These are phyloP conservation scores for Fusarium oligoseptatum DNA, from an alignment of 2,329 filamentous ascomycete genomes.

Conservation along the genomic window DNA sequence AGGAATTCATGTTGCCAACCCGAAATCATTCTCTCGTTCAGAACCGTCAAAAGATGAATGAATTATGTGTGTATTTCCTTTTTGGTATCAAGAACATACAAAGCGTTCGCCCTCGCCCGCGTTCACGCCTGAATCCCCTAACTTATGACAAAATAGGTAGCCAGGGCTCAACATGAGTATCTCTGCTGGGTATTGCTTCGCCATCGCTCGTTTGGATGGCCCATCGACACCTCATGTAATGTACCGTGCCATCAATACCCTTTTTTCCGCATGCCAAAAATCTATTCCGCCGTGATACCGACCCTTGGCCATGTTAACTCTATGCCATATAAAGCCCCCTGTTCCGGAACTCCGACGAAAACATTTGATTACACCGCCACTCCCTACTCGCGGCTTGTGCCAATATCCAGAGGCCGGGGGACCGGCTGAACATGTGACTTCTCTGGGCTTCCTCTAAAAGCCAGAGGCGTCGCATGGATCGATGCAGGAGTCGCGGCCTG, in stretches of 20 bases:
- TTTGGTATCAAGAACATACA: slow-evolving; percentile 25
- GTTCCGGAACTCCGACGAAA: slow-evolving; percentile 46
- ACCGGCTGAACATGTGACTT: slow-evolving; percentile 58
- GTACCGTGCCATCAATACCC: slow-evolving; percentile 6
- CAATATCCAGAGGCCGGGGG: slow-evolving; percentile 50
- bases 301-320: slow-evolving; percentile 32
- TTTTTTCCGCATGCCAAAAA: slow-evolving; percentile 30
- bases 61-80: slow-evolving; percentile 23
- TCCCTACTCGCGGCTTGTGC: slow-evolving; percentile 47
- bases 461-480: slow-evolving; percentile 61
- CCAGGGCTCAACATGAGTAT: slow-evolving; percentile 2
- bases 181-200: slow-evolving; percentile 14
- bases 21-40: background rate
- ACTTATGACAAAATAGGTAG: background rate
- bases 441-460: slow-evolving; percentile 73
- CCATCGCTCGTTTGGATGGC: background rate
- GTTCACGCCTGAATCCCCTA: slow-evolving; percentile 2
- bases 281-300: slow-evolving; percentile 39
- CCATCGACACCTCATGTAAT: background rate
- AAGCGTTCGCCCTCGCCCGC: slow-evolving; percentile 1
- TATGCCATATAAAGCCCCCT: slow-evolving; percentile 38
- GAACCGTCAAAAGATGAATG: background rate
- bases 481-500: slow-evolving; percentile 49
- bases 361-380: slow-evolving; percentile 25
- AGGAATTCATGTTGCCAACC: background rate